These are phyloP conservation scores for Chimonanthus praecox DNA, from an alignment of 164 flowering plant species.

Conservation along the genomic window DNA sequence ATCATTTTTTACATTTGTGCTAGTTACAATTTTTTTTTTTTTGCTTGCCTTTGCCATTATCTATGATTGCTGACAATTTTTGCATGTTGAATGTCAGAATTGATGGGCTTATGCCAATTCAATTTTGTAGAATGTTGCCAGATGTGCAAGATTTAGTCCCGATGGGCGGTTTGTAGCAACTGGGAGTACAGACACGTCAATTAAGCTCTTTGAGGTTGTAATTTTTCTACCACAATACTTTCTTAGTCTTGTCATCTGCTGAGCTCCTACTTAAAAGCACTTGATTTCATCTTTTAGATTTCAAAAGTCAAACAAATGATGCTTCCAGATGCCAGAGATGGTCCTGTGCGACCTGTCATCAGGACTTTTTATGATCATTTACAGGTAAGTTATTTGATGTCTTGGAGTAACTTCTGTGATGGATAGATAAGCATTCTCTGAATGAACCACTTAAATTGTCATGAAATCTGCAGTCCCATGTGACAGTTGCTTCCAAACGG, in stretches of 20 bases:
- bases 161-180: slow-evolving; percentile 84
- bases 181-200: slow-evolving; percentile 84
- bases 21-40: neutral
- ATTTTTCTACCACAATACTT: slow-evolving; percentile 2
- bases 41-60: neutral
- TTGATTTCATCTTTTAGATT: slow-evolving; percentile 29
- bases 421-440: neutral
- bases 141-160: slow-evolving; percentile 89
- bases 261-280: slow-evolving; percentile 2
- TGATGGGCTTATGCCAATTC: neutral
- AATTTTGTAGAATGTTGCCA: slow-evolving; percentile 57
- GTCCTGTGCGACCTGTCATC: slow-evolving; percentile 67
- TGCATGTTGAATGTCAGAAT: neutral
- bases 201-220: slow-evolving; percentile 84
- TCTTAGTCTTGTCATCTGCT: neutral
- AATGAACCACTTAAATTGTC: neutral
- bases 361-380: slow-evolving; percentile 81
- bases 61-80: neutral
- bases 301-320: slow-evolving; percentile 84
- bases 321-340: slow-evolving; percentile 72
- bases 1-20: neutral
- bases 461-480: neutral
- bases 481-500: neutral
- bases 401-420: neutral
- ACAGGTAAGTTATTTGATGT: slow-evolving; percentile 36